Conservation (phyloP, 2,329 filamentous ascomycete species). For the Neonectria hederae region DNA sequence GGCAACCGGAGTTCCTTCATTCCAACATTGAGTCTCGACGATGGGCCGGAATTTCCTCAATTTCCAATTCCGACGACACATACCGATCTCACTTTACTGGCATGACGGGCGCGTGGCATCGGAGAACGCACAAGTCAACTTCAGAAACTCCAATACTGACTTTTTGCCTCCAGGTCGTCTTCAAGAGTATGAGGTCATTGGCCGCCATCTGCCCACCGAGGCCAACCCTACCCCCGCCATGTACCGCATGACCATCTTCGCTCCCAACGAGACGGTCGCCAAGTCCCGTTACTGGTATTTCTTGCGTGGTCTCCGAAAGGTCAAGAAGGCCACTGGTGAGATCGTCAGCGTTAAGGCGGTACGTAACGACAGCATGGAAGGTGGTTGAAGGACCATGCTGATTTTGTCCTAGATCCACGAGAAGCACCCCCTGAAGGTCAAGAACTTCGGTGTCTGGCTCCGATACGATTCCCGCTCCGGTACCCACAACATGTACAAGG, state of each 20-base stretch:
- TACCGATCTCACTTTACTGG: neutral
- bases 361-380: constrained; percentile 53
- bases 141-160: constrained; percentile 43
- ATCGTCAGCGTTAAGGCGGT: constrained; percentile 97
- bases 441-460: constrained; percentile 99
- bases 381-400: neutral
- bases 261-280: constrained; percentile 95
- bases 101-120: constrained; percentile 19
- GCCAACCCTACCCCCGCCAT: constrained; percentile 96
- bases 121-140: constrained; percentile 5
- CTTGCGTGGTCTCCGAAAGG: constrained; percentile 97
- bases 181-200: constrained; percentile 99
- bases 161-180: constrained; percentile 80
- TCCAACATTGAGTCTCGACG: constrained; percentile 11
- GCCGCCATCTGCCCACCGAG: constrained; percentile 98
- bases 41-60: neutral
- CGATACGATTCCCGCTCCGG: constrained; percentile 99
- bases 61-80: neutral
- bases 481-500: constrained; percentile 99
- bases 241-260: constrained; percentile 99
- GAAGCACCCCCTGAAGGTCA: constrained; percentile 99
- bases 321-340: constrained; percentile 99
- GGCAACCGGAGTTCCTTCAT: neutral
- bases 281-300: constrained; percentile 99
- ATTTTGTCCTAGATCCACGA: constrained; percentile 81